Evolutionary conservation across 805 yeast genomes (phyloP).

Genomic region (Starmerella stellata): DNA sequence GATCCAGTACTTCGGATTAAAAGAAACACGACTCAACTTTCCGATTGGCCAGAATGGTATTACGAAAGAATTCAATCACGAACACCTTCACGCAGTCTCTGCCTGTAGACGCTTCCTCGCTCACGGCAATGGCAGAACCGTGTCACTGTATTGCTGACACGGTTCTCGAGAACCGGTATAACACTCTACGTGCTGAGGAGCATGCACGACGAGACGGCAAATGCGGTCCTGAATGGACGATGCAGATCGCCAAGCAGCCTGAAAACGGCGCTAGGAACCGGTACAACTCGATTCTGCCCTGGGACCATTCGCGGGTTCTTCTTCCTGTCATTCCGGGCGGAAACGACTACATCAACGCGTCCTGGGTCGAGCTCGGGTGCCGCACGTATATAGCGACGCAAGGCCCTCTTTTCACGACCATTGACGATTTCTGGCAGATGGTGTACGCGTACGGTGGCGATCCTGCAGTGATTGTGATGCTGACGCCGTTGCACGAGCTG

Average conservation of each 20-base stretch:
- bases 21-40: too few relatives aligned
- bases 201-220: slow-evolving; percentile 18
- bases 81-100: slow-evolving; percentile 4
- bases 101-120: slow-evolving; percentile 14
- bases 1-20: too few relatives aligned
- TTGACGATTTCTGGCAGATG: slow-evolving; percentile 73
- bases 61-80: neutral
- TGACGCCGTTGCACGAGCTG: slow-evolving; percentile 59
- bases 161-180: slow-evolving; percentile 18
- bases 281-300: slow-evolving; percentile 47
- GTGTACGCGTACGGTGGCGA: slow-evolving; percentile 55
- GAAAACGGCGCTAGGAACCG: slow-evolving; percentile 30
- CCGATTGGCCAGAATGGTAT: too few relatives aligned
- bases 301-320: slow-evolving; percentile 39
- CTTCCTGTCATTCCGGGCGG: slow-evolving; percentile 22
- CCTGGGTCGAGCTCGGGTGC: slow-evolving; percentile 37
- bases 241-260: slow-evolving; percentile 13
- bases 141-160: slow-evolving; percentile 19
- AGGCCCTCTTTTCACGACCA: slow-evolving; percentile 63
- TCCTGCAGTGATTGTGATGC: slow-evolving; percentile 44
- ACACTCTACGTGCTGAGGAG: slow-evolving; percentile 19
- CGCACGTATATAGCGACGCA: slow-evolving; percentile 54
- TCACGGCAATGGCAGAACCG: slow-evolving; percentile 11
- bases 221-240: slow-evolving; percentile 17
- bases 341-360: slow-evolving; percentile 71